phyloP scores from a whole-genome alignment of 306 rosid genomes.

The Senna siamea region DNA sequence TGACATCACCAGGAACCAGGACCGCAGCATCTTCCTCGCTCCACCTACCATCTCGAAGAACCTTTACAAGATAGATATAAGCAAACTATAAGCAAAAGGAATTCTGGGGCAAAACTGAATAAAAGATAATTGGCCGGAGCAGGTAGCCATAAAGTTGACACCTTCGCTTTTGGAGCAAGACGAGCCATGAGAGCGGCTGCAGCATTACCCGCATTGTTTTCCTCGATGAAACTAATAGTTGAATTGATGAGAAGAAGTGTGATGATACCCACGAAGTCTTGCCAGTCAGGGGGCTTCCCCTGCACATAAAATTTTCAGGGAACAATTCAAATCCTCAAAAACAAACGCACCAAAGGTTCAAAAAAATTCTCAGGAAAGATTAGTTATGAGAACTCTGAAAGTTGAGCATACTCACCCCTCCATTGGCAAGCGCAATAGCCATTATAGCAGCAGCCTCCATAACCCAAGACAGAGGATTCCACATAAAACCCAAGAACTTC shows the following conservation, averaged over 20 bases:
- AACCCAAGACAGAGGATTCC: slow-evolving; percentile 99
- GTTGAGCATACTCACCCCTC: slow-evolving; percentile 69
- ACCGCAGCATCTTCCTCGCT: slow-evolving; percentile 79
- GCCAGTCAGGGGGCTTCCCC: slow-evolving; percentile 98
- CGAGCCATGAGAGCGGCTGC: slow-evolving; percentile 99
- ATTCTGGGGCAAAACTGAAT: not conserved
- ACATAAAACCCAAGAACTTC: slow-evolving; percentile 97
- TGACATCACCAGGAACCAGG: slow-evolving; percentile 89
- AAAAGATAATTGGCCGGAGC: not conserved
- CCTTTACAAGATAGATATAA: slow-evolving; percentile 54
- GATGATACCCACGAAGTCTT: slow-evolving; percentile 97
- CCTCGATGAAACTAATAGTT: slow-evolving; percentile 96
- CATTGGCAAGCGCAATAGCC: slow-evolving; percentile 99
- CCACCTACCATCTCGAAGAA: slow-evolving; percentile 99
- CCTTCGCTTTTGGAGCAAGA: slow-evolving; percentile 98
- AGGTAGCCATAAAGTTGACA: slow-evolving; percentile 33
- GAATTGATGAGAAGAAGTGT: slow-evolving; percentile 91
- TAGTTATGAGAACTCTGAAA: slow-evolving; percentile 21
- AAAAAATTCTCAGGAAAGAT: not conserved
- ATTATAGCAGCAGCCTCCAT: slow-evolving; percentile 99
- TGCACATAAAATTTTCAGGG: slow-evolving; percentile 39
- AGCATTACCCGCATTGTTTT: slow-evolving; percentile 97
- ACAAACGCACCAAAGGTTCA: slow-evolving; percentile 8
- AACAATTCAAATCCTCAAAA: slow-evolving; percentile 31
- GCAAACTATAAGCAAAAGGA: slow-evolving; percentile 30